Evolutionary conservation across 2,329 filamentous ascomycete species (phyloP).

Genomic region (Orbilia blumenaviensis): DNA sequence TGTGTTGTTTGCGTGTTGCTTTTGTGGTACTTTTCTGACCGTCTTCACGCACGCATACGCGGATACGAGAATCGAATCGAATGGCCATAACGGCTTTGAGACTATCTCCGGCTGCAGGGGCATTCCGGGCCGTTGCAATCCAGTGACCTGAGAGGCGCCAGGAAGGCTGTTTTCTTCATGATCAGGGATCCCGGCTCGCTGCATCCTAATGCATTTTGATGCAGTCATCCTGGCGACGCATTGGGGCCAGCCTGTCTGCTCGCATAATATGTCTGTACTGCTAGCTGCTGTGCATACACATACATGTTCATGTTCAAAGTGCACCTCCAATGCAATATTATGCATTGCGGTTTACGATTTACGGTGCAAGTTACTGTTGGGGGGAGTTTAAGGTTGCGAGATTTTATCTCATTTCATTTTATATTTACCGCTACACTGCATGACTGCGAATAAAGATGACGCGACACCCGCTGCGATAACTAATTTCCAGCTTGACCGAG

Average conservation of each 20-base stretch:
- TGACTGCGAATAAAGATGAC: constrained; percentile 8
- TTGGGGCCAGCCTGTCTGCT: background rate
- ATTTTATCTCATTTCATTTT: too few species aligned
- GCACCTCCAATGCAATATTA: too few species aligned
- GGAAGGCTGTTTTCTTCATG: constrained; percentile 31
- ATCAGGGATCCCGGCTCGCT: constrained; percentile 15
- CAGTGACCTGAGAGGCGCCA: constrained; percentile 45
- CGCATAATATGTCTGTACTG: background rate
- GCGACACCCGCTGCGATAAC: constrained; percentile 7
- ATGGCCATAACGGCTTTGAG: background rate
- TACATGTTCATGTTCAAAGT: too few species aligned
- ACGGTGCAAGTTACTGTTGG: too few species aligned
- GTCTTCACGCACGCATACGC: background rate
- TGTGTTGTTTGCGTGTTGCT: background rate
- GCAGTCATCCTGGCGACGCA: constrained; percentile 25
- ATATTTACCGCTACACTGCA: background rate
- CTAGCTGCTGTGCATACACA: too few species aligned
- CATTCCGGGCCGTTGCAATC: constrained; percentile 35
- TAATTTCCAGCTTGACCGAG: too few species aligned
- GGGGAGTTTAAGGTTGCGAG: too few species aligned
- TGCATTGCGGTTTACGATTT: too few species aligned
- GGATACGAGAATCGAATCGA: background rate
- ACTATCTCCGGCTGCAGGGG: constrained; percentile 27
- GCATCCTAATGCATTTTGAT: constrained; percentile 10
- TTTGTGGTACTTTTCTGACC: background rate